Conservation (phyloP, 2,329 filamentous ascomycete genomes). For the Paraphaeosphaeria sporulosa region DNA sequence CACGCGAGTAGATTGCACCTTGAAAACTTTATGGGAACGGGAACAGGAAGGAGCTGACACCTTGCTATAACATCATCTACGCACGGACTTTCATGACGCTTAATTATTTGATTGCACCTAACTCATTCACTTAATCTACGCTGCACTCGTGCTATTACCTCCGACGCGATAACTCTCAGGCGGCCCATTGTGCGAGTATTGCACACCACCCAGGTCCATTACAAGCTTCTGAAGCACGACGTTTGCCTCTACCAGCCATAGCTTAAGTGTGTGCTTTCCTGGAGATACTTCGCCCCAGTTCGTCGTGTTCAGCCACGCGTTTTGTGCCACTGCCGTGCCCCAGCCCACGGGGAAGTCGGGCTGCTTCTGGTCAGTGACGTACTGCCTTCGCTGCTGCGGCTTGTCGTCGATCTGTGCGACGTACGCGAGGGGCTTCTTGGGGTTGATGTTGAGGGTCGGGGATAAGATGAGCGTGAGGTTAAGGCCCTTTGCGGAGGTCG, state of each 20-base stretch:
- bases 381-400: constrained; percentile 49
- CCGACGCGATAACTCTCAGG: constrained; percentile 49
- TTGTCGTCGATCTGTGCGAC: constrained; percentile 58
- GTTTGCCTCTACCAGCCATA: constrained; percentile 57
- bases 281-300: constrained; percentile 40
- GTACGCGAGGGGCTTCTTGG: constrained; percentile 58
- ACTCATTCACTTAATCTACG: not conserved
- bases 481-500: constrained; percentile 38
- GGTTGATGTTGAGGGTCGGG: constrained; percentile 60
- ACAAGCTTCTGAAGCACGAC: constrained; percentile 49
- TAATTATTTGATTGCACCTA: not conserved
- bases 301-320: constrained; percentile 59
- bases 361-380: constrained; percentile 52
- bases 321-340: constrained; percentile 58
- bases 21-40: not conserved
- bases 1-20: not conserved
- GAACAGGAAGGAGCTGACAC: not conserved
- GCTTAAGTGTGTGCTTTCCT: constrained; percentile 53
- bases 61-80: not conserved
- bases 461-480: constrained; percentile 53
- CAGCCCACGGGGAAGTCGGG: constrained; percentile 57
- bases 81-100: not conserved
- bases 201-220: constrained; percentile 45
- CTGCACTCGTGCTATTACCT: constrained; percentile 4
- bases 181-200: constrained; percentile 44